A percentile compares a stretch with the other conserved stretches of the same genome.
phyloP scores from a whole-genome alignment of 2,329 filamentous ascomycete species.

The Coniochaeta hoffmannii region DNA sequence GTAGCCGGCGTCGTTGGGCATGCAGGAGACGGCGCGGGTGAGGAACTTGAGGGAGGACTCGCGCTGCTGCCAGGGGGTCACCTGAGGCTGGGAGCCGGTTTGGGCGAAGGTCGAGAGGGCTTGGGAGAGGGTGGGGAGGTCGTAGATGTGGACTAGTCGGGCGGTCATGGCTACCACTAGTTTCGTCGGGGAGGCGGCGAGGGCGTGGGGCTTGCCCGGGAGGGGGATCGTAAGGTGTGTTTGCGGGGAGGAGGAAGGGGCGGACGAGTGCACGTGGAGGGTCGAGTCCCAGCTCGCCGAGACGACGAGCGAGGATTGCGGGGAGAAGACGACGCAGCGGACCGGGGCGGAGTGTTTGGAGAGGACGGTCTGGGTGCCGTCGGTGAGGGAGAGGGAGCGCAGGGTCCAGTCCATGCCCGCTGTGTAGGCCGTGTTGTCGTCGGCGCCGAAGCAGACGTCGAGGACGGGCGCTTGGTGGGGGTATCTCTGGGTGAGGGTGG shows the following conservation, averaged over 20 bases:
- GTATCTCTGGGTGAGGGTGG: conserved; percentile 62
- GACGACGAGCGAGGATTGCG: conserved; percentile 56
- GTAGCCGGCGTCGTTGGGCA: conserved; percentile 94
- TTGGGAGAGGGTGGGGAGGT: conserved; percentile 60
- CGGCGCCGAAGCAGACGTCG: conserved; percentile 82
- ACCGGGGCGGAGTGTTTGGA: conserved; percentile 75
- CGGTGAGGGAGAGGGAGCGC: conserved; percentile 62
- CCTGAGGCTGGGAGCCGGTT: conserved; percentile 29
- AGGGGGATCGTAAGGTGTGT: conserved; percentile 60
- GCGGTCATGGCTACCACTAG: conserved; percentile 94
- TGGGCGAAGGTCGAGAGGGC: conserved; percentile 36
- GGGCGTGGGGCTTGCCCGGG: conserved; percentile 81
- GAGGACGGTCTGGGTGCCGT: conserved; percentile 64
- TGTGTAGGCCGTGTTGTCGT: conserved; percentile 76
- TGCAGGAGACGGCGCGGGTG: conserved; percentile 86
- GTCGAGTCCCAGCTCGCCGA: conserved; percentile 93
- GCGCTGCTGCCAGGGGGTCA: conserved; percentile 84
- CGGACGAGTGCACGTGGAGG: conserved; percentile 72
- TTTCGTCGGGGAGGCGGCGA: conserved; percentile 70
- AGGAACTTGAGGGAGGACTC: conserved; percentile 96
- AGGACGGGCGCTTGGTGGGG: conserved; percentile 81
- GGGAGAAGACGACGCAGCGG: conserved; percentile 76
- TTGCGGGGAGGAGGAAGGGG: conserved; percentile 38
- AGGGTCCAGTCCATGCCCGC: conserved; percentile 85
- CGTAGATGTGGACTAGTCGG: conserved; percentile 90